Evolutionary conservation across 2,329 filamentous ascomycete species (phyloP).

Genomic region (Verticillium nubilum): DNA sequence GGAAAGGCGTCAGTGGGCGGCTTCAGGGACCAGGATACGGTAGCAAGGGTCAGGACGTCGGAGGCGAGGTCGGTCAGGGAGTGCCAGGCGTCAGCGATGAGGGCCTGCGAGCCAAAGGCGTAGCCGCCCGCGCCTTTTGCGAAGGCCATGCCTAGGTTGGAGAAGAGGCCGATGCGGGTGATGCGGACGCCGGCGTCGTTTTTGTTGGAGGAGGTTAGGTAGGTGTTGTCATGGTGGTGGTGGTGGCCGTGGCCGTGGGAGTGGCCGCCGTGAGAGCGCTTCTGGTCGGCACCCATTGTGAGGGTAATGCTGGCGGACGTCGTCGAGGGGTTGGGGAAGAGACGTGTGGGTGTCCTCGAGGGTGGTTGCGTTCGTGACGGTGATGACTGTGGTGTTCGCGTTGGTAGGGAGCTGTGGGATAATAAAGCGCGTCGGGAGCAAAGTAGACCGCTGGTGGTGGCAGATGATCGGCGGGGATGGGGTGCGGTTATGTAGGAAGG

Average conservation of each 20-base stretch:
- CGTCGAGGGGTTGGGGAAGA: neutral
- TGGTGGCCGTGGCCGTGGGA: conserved; percentile 53
- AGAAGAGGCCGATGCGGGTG: conserved; percentile 80
- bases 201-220: conserved; percentile 75
- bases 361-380: conserved; percentile 1
- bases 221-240: conserved; percentile 81
- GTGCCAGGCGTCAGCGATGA: conserved; percentile 92
- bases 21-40: conserved; percentile 87
- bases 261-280: conserved; percentile 45
- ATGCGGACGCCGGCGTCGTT: conserved; percentile 92
- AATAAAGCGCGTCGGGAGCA: neutral
- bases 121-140: conserved; percentile 91
- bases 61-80: conserved; percentile 92
- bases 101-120: conserved; percentile 88
- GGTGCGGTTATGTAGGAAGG: neutral
- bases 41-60: conserved; percentile 88
- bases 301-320: conserved; percentile 1
- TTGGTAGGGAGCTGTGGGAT: neutral
- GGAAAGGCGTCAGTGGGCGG: conserved; percentile 81
- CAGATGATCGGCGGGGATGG: neutral
- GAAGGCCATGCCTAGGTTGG: conserved; percentile 91
- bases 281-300: conserved; percentile 22
- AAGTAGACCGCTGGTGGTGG: neutral
- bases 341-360: neutral
- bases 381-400: neutral